Evolutionary conservation across 768 basidiomycete species (phyloP).

Genomic region (Lactarius indigo): DNA sequence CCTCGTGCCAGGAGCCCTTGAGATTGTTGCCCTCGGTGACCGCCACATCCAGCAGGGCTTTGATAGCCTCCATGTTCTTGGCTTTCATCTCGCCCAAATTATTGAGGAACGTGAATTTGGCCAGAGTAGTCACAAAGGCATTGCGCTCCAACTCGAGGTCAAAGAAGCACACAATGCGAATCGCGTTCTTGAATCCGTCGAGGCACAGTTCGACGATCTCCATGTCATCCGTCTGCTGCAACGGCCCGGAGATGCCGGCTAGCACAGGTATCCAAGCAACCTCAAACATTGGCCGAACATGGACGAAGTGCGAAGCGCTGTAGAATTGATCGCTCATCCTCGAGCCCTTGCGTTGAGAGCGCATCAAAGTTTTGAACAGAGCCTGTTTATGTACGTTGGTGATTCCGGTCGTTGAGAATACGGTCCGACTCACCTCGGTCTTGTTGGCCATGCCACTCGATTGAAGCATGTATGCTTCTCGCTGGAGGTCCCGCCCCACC

Average conservation of each 20-base stretch:
- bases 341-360: constrained; percentile 81
- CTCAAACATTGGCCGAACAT: constrained; percentile 98
- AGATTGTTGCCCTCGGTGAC: constrained; percentile 96
- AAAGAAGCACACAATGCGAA: constrained; percentile 94
- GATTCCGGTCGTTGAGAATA: background rate
- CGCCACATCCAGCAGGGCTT: constrained; percentile 88
- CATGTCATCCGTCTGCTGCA: constrained; percentile 93
- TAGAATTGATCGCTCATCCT: constrained; percentile 86
- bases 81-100: constrained; percentile 98
- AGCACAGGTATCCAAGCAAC: constrained; percentile 99
- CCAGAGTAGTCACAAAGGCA: constrained; percentile 94
- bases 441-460: constrained; percentile 96
- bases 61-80: constrained; percentile 99
- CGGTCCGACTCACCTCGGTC: constrained; percentile 65
- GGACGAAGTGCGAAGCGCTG: constrained; percentile 93
- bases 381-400: constrained; percentile 51
- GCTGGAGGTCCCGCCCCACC: constrained; percentile 91
- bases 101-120: constrained; percentile 96
- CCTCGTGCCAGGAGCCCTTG: constrained; percentile 95
- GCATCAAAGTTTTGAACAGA: constrained; percentile 88
- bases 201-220: constrained; percentile 89
- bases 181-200: constrained; percentile 96
- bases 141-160: constrained; percentile 98
- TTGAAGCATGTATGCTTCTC: constrained; percentile 93
- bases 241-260: constrained; percentile 88